These are phyloP conservation scores for Penicillium sp. DNA, from an alignment of 2,329 filamentous ascomycete species.

Conservation along the genomic window DNA sequence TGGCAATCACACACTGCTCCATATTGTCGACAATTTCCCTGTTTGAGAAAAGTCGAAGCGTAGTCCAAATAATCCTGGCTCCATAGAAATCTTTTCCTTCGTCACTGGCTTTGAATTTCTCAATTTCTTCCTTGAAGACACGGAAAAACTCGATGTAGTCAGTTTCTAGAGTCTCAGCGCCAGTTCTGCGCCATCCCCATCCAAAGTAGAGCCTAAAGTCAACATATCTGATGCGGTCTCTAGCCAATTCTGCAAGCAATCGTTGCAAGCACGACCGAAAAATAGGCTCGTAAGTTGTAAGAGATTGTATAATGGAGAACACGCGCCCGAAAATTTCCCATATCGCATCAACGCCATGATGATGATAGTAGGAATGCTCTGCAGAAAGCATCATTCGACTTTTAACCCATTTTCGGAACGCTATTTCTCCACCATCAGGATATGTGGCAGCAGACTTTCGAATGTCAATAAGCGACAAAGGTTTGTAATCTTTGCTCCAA, in stretches of 20 bases:
- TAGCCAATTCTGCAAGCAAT: conserved; percentile 67
- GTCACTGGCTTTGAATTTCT: conserved; percentile 66
- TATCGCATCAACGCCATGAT: conserved; percentile 76
- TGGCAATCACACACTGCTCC: conserved; percentile 81
- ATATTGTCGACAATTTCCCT: conserved; percentile 71
- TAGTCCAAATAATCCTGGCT: conserved; percentile 78
- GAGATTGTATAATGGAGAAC: conserved; percentile 68
- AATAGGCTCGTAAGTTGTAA: conserved; percentile 88
- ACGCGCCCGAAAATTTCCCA: conserved; percentile 77
- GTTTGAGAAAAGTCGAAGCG: conserved; percentile 61
- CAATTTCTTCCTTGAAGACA: conserved; percentile 72
- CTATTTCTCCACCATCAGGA: conserved; percentile 64
- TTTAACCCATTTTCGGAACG: conserved; percentile 75
- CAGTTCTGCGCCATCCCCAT: conserved; percentile 64
- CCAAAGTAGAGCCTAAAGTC: conserved; percentile 76
- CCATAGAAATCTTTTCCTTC: conserved; percentile 80
- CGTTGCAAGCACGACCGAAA: conserved; percentile 70
- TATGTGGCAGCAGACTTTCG: conserved; percentile 66
- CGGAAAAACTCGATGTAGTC: conserved; percentile 68
- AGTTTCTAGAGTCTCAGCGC: conserved; percentile 61
- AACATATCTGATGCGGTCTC: conserved; percentile 79
- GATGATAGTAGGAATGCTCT: conserved; percentile 71
- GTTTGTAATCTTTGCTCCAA: conserved; percentile 63
- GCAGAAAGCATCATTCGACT: conserved; percentile 67
- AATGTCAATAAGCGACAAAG: conserved; percentile 57